A percentile compares a stretch with the other conserved stretches of the same genome.
Conservation (phyloP, 2,329 filamentous ascomycete species). For the Pyrenophora teres region DNA sequence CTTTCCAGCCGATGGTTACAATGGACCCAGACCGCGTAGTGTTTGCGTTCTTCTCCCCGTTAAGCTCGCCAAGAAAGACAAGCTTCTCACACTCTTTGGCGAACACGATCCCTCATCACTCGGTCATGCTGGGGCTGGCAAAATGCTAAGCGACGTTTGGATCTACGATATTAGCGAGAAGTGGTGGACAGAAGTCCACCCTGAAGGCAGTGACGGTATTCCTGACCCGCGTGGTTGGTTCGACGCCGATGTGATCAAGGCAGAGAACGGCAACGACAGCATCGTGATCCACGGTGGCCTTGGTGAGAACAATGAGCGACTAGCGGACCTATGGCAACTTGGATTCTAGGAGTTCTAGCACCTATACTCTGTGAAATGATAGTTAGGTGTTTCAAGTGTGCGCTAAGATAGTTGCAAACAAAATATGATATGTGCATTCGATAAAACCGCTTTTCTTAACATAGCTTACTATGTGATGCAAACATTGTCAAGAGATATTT, state of each 20-base stretch:
- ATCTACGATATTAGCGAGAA: constrained; percentile 47
- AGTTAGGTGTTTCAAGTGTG: too few species aligned
- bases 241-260: constrained; percentile 53
- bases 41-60: constrained; percentile 55
- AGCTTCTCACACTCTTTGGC: constrained; percentile 58
- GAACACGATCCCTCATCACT: constrained; percentile 59
- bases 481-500: too few species aligned
- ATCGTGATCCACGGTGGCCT: constrained; percentile 58
- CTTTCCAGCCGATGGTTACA: constrained; percentile 50
- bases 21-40: constrained; percentile 56
- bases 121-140: constrained; percentile 61
- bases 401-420: too few species aligned
- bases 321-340: constrained; percentile 57
- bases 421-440: too few species aligned
- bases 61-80: constrained; percentile 40
- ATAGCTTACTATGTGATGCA: too few species aligned
- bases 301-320: constrained; percentile 57
- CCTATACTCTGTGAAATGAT: too few species aligned
- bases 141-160: constrained; percentile 61
- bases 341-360: too few species aligned
- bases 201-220: constrained; percentile 22
- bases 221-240: constrained; percentile 60
- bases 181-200: constrained; percentile 42
- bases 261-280: constrained; percentile 36
- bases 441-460: too few species aligned